Base-by-base conservation (phyloP, 441 rosid genomes). In the Macaranga tanarius region DNA sequence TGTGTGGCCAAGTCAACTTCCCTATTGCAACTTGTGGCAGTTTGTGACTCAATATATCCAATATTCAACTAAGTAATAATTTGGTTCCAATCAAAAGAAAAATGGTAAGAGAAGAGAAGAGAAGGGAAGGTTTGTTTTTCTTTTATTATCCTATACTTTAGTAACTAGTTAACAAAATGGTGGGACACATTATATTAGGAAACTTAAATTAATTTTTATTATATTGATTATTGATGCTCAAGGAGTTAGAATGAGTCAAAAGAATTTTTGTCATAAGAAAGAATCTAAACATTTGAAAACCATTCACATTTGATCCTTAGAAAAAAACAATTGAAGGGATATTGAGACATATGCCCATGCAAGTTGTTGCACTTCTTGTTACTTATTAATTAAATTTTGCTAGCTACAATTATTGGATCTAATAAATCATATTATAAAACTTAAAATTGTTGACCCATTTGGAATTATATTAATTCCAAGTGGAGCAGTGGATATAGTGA, bases 221-320 rank as follows among this genome's bases (percentile, higher is more conserved):
- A 13, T 7, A 48, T 52, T 23, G 26, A 73, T 47, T n/a, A 62
- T 48, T 38, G 47, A 17, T 45, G 61, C 38, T 57, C 34, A 59
- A 69, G 74, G 50, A 17, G 77, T 71, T 78, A 61, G 84, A 81
- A 77, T 65, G 31, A 48, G 86, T 86, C 88, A 82, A 81, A 76
- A 73, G 62, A 62, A 60, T 56, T 74, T 64, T 60, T 54, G 72
- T 76, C 75, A 59, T 71, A 1, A 38, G 55, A 78, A 79, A 74
- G 84, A 74, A 76, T 84, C 84, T 74, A 77, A 72, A 69, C 26
- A 17, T 62, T 56, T 54, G 56, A 58, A 66, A 44, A 60, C 78
- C 45, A 78, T 86, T 81, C 88, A 80, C 85, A 83, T 63, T 73
- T 25, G 7, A 34, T 58, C 26, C 28, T 68, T 6, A 5, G 31